Evolutionary conservation across 2,329 filamentous ascomycete species (phyloP).

Genomic region (Fusarium falciforme): DNA sequence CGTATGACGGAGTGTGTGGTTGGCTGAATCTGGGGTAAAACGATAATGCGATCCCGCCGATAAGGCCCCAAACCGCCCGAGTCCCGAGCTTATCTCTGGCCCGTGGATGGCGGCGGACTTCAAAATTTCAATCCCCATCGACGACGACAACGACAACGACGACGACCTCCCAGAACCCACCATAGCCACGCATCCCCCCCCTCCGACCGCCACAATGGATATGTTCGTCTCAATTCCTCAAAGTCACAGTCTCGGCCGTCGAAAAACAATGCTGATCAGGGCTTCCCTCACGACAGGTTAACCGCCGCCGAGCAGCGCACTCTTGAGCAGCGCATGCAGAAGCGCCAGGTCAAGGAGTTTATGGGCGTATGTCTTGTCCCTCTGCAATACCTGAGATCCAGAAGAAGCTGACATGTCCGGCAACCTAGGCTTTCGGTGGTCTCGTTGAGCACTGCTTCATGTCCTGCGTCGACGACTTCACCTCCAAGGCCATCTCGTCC

Average conservation of each 20-base stretch:
- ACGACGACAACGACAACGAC: slow-evolving; percentile 24
- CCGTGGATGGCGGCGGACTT: slow-evolving; percentile 16
- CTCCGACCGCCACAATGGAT: slow-evolving; percentile 43
- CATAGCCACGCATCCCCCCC: slow-evolving; percentile 9
- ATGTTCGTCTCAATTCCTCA: slow-evolving; percentile 33
- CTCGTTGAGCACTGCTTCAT: slow-evolving; percentile 89
- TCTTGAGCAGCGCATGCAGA: slow-evolving; percentile 94
- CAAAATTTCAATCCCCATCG: slow-evolving; percentile 46
- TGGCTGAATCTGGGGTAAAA: slow-evolving; percentile 41
- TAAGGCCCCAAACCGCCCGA: slow-evolving; percentile 34
- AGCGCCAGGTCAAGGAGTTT: slow-evolving; percentile 99
- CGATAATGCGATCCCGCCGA: slow-evolving; percentile 48
- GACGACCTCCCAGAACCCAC: slow-evolving; percentile 14
- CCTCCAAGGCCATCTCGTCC: slow-evolving; percentile 89
- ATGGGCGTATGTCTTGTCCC: slow-evolving; percentile 79
- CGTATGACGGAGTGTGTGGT: neutral
- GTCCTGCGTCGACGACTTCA: slow-evolving; percentile 98
- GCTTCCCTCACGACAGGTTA: slow-evolving; percentile 61
- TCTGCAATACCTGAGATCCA: neutral
- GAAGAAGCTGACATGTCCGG: neutral
- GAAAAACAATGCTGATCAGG: slow-evolving; percentile 14
- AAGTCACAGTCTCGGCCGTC: neutral
- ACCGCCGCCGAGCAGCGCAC: slow-evolving; percentile 86
- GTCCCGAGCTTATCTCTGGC: slow-evolving; percentile 32
- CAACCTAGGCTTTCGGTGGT: slow-evolving; percentile 50